Conservation (phyloP, 2,329 filamentous ascomycete genomes). For the Calonectria fujianensis region DNA sequence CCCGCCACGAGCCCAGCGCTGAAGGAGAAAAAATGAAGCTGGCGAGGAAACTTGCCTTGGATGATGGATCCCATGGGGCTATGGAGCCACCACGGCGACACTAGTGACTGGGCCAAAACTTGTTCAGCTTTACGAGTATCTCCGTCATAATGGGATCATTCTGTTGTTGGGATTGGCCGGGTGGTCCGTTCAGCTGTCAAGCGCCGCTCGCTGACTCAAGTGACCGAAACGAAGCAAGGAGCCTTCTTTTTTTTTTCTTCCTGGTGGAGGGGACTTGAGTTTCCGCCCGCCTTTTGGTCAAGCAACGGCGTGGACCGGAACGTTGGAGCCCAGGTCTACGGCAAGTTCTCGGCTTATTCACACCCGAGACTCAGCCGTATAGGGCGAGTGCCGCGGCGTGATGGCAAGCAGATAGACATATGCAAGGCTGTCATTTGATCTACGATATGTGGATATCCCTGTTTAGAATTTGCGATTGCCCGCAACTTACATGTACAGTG, state of each 20-base stretch:
- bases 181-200: constrained; percentile 46
- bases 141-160: constrained; percentile 35
- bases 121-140: constrained; percentile 24
- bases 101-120: constrained; percentile 28
- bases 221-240: constrained; percentile 11
- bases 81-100: constrained; percentile 34
- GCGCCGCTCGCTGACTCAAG: constrained; percentile 40
- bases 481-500: constrained; percentile 5
- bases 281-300: background rate
- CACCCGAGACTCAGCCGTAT: constrained; percentile 1
- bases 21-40: constrained; percentile 28
- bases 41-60: constrained; percentile 34
- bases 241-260: background rate
- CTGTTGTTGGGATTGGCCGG: constrained; percentile 45
- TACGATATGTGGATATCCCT: constrained; percentile 13
- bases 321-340: background rate
- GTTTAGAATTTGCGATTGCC: constrained; percentile 14
- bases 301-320: background rate
- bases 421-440: constrained; percentile 22
- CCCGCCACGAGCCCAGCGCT: constrained; percentile 13
- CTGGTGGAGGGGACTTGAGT: background rate
- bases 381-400: constrained; percentile 21
- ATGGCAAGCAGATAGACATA: constrained; percentile 9
- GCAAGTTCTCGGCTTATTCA: constrained; percentile 2
- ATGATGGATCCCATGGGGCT: constrained; percentile 43